These are phyloP conservation scores for Chara braunii DNA, from an alignment of 139 green algal species.

Conservation along the genomic window DNA sequence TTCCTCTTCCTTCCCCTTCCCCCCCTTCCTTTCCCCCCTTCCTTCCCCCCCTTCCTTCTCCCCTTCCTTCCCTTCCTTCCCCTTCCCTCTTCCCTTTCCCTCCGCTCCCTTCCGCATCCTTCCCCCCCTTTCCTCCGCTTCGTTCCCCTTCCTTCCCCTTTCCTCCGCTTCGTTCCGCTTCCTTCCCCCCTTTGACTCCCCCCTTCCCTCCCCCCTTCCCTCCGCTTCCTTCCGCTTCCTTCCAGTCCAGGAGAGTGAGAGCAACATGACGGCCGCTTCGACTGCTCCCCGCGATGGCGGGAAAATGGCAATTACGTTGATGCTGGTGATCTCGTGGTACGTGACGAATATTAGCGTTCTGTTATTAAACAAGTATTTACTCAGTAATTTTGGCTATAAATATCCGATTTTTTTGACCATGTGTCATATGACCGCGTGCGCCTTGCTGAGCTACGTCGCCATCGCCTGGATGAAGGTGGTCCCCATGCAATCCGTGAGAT, in stretches of 20 bases:
- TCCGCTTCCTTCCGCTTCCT: neutral
- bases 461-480: slow-evolving; percentile 40
- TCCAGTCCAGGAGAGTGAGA: neutral
- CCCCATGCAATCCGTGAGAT: slow-evolving; percentile 50
- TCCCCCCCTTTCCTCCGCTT: neutral
- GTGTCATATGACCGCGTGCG: slow-evolving; percentile 84
- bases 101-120: neutral
- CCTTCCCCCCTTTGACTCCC: neutral
- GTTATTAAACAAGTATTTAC: slow-evolving; percentile 89
- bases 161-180: neutral
- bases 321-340: slow-evolving; percentile 61
- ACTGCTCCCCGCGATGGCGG: neutral
- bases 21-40: neutral
- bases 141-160: neutral
- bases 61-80: neutral
- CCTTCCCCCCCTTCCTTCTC: neutral
- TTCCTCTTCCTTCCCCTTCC: neutral
- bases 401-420: slow-evolving; percentile 84
- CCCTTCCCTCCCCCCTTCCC: neutral
- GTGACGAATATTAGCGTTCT: slow-evolving; percentile 82
- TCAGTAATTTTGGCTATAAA: slow-evolving; percentile 46
- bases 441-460: slow-evolving; percentile 51
- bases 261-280: neutral
- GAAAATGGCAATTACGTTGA: slow-evolving; percentile 10
- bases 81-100: neutral